Evolutionary conservation across 176 grass and related monocot species (phyloP).

Genomic region (Juncus effusus): DNA sequence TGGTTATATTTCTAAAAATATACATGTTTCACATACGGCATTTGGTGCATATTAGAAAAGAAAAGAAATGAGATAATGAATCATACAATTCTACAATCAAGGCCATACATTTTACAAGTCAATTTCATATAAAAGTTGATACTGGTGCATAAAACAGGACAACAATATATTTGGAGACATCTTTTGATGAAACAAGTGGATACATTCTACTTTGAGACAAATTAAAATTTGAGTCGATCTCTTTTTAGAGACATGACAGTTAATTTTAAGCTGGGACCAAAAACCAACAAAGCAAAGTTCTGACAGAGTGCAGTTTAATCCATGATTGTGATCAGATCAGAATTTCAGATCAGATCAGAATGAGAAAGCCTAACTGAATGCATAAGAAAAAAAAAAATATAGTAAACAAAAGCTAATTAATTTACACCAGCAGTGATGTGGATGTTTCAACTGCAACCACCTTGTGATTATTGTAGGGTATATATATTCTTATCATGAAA

Average conservation of each 20-base stretch:
- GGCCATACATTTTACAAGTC: too few relatives aligned
- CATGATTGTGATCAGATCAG: slow-evolving; percentile 38
- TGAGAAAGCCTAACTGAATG: slow-evolving; percentile 3
- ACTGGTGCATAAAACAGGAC: too few relatives aligned
- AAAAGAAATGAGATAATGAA: too few relatives aligned
- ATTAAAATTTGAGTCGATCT: slow-evolving; percentile 2
- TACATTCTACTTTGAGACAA: too few relatives aligned
- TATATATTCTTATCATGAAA: too few relatives aligned
- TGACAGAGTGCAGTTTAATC: slow-evolving; percentile 49
- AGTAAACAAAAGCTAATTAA: slow-evolving; percentile 33
- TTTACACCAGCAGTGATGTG: slow-evolving; percentile 37
- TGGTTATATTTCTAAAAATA: neutral
- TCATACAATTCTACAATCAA: too few relatives aligned
- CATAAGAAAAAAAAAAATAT: neutral
- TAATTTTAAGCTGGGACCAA: slow-evolving; percentile 19
- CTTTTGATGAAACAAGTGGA: too few relatives aligned
- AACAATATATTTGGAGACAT: too few relatives aligned
- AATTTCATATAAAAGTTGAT: too few relatives aligned
- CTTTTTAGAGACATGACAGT: slow-evolving; percentile 21
- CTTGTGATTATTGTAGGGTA: slow-evolving; percentile 4
- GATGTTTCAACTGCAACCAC: slow-evolving; percentile 49
- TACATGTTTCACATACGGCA: too few relatives aligned
- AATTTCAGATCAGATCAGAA: slow-evolving; percentile 17
- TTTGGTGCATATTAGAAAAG: too few relatives aligned
- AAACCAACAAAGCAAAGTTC: slow-evolving; percentile 34